phyloP scores from a whole-genome alignment of 1,284 basidiomycete genomes.

The Trichosporon ovoides region DNA sequence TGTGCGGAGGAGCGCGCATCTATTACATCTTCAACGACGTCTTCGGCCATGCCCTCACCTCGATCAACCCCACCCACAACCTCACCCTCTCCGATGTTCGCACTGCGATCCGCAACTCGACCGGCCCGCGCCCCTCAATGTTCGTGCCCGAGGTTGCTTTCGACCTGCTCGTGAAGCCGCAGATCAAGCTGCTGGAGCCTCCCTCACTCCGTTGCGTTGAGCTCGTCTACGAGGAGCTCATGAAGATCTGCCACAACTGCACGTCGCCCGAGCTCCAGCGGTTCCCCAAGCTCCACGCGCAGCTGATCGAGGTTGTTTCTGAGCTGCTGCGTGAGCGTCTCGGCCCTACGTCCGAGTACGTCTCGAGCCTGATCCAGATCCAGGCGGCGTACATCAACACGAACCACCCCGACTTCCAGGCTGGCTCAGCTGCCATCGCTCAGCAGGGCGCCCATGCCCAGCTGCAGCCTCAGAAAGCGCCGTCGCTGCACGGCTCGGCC shows the following conservation, averaged over 20 bases:
- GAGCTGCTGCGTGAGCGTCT: conserved; percentile 91
- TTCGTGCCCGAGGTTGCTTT: conserved; percentile 98
- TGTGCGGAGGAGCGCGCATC: conserved; percentile 94
- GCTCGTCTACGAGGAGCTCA: conserved; percentile 96
- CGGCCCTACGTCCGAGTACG: conserved; percentile 93
- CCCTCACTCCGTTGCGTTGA: conserved; percentile 95
- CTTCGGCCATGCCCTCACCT: conserved; percentile 85
- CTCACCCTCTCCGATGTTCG: conserved; percentile 92
- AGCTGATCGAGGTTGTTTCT: conserved; percentile 94
- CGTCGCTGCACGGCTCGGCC: conserved; percentile 28
- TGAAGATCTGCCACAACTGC: conserved; percentile 99
- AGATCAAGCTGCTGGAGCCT: conserved; percentile 92
- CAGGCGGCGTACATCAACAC: conserved; percentile 96
- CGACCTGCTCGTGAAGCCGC: conserved; percentile 94
- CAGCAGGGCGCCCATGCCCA: conserved; percentile 35
- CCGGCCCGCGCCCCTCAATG: conserved; percentile 89
- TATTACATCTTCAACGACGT: conserved; percentile 99
- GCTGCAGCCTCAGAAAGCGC: conserved; percentile 21
- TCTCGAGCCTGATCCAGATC: conserved; percentile 91
- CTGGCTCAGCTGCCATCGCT: conserved; percentile 48
- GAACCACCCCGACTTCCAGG: conserved; percentile 49
- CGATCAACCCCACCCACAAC: conserved; percentile 86
- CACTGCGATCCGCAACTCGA: conserved; percentile 97
- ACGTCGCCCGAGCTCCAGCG: conserved; percentile 90
- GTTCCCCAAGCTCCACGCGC: conserved; percentile 88